Evolutionary conservation across 805 yeast species (phyloP).

Genomic region (Jamesozyma rosinii): DNA sequence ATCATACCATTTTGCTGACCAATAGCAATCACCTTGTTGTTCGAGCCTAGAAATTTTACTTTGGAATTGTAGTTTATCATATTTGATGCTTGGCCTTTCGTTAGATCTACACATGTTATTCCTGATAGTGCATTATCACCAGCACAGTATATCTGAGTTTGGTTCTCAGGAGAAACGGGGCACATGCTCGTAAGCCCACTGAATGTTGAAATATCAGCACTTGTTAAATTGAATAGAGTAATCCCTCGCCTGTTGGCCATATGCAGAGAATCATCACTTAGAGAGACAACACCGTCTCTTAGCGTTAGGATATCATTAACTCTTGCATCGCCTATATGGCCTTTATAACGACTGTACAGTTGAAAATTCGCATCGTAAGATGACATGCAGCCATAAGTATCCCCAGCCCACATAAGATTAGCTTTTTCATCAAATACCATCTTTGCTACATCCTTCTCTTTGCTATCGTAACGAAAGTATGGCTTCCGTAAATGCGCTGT

Average conservation of each 20-base stretch:
- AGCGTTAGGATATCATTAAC: slow-evolving; percentile 47
- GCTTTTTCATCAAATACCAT: slow-evolving; percentile 58
- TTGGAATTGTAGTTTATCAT: slow-evolving; percentile 37
- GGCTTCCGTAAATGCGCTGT: slow-evolving; percentile 28
- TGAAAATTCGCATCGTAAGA: slow-evolving; percentile 40
- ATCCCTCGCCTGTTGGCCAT: slow-evolving; percentile 53
- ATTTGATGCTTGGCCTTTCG: slow-evolving; percentile 31
- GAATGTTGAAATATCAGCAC: slow-evolving; percentile 27
- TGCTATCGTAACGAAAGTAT: slow-evolving; percentile 26
- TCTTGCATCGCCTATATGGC: slow-evolving; percentile 37
- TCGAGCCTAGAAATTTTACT: slow-evolving; percentile 41
- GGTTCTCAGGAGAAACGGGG: slow-evolving; percentile 32
- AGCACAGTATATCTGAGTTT: slow-evolving; percentile 39
- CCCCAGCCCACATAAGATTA: slow-evolving; percentile 83
- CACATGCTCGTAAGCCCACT: slow-evolving; percentile 35
- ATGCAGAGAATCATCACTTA: slow-evolving; percentile 44
- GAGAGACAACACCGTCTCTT: slow-evolving; percentile 48
- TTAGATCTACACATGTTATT: slow-evolving; percentile 37
- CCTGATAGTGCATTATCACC: slow-evolving; percentile 30
- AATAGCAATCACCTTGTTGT: slow-evolving; percentile 45
- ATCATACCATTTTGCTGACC: slow-evolving; percentile 53
- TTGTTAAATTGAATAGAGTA: slow-evolving; percentile 29
- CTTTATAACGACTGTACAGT: slow-evolving; percentile 50
- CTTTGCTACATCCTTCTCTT: slow-evolving; percentile 25
- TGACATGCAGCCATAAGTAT: slow-evolving; percentile 42